phyloP scores from a whole-genome alignment of 192 early-diverging fungal species.

The Allomyces macrogynus region DNA sequence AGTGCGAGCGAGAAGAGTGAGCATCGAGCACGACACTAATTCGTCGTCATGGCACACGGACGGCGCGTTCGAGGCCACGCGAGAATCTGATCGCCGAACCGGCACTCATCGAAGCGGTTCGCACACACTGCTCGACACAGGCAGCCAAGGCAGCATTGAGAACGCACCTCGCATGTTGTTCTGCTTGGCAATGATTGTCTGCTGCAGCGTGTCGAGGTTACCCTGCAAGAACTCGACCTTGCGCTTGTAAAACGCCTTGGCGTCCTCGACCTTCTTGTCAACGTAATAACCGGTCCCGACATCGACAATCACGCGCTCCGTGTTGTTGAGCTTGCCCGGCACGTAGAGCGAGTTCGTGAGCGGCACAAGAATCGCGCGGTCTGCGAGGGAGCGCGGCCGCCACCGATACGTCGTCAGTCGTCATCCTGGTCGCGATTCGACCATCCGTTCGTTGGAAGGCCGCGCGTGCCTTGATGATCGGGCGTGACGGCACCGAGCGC shows the following conservation, averaged over 20 bases:
- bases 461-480: slow-evolving; percentile 21
- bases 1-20: too few relatives aligned
- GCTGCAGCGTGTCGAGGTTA: slow-evolving; percentile 61
- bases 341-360: slow-evolving; percentile 59
- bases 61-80: too few relatives aligned
- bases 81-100: too few relatives aligned
- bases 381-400: slow-evolving; percentile 4
- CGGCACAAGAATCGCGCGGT: slow-evolving; percentile 19
- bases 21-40: too few relatives aligned
- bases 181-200: slow-evolving; percentile 60
- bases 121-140: too few relatives aligned
- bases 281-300: slow-evolving; percentile 92
- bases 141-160: not conserved
- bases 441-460: not conserved
- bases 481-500: slow-evolving; percentile 39
- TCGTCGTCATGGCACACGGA: too few relatives aligned
- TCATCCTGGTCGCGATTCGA: not conserved
- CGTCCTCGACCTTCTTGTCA: slow-evolving; percentile 63
- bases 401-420: not conserved
- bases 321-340: slow-evolving; percentile 60
- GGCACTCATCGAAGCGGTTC: too few relatives aligned
- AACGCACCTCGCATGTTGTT: slow-evolving; percentile 37
- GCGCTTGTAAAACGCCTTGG: slow-evolving; percentile 54
- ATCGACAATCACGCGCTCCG: slow-evolving; percentile 77
- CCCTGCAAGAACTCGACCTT: slow-evolving; percentile 67